These are phyloP conservation scores for Echeveria elegans DNA, from an alignment of 164 flowering plant genomes.

Conservation along the genomic window DNA sequence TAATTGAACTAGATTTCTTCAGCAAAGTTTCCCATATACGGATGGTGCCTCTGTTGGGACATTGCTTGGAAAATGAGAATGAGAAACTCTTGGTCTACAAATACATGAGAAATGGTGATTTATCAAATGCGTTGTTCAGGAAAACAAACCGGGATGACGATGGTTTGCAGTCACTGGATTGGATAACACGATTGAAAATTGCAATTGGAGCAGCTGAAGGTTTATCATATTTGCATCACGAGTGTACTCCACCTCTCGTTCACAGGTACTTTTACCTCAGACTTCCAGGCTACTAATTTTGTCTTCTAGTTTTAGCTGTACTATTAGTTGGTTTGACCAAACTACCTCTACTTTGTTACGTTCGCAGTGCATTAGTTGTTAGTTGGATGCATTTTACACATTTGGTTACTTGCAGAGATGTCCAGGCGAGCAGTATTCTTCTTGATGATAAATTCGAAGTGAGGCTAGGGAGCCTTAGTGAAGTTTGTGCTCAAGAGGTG, in stretches of 20 bases:
- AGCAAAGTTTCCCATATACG: slow-evolving; percentile 66
- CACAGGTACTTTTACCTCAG: slow-evolving; percentile 73
- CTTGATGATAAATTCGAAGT: slow-evolving; percentile 99
- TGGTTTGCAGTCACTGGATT: slow-evolving; percentile 76
- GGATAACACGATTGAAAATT: slow-evolving; percentile 94
- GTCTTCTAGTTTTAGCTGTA: background rate
- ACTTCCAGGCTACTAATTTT: background rate
- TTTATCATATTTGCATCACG: slow-evolving; percentile 76
- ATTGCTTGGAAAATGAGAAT: slow-evolving; percentile 73
- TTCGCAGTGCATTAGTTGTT: background rate
- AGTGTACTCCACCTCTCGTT: slow-evolving; percentile 73
- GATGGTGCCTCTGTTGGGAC: slow-evolving; percentile 84
- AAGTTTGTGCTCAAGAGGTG: slow-evolving; percentile 73
- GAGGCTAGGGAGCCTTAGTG: slow-evolving; percentile 87
- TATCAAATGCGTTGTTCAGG: slow-evolving; percentile 65
- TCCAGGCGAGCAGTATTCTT: slow-evolving; percentile 96
- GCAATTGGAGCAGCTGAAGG: slow-evolving; percentile 94
- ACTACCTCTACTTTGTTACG: background rate
- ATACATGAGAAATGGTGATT: slow-evolving; percentile 80
- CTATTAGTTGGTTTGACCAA: background rate
- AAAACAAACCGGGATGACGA: slow-evolving; percentile 46
- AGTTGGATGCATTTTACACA: too few relatives aligned
- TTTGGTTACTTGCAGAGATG: slow-evolving; percentile 51
- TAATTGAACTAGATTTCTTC: slow-evolving; percentile 62
- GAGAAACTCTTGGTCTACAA: slow-evolving; percentile 79